A percentile compares a stretch with the other conserved stretches of the same genome.
phyloP scores from a whole-genome alignment of 495 filamentous ascomycete genomes.

The Penicillium canescens region DNA sequence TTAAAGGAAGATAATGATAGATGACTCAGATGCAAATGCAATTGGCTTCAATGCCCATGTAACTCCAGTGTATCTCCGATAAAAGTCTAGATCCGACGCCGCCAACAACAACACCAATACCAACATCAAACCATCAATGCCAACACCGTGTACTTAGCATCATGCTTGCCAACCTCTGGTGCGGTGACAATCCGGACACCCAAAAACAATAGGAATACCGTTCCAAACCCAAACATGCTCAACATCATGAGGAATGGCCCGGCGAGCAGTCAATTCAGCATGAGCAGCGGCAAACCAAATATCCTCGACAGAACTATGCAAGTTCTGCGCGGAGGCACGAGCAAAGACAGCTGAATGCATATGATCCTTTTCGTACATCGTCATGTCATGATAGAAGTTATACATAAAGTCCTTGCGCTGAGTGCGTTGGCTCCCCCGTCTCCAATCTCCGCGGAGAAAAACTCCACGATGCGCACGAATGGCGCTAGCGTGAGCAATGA shows the following conservation, averaged over 20 bases:
- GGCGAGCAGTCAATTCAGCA: conserved; percentile 32
- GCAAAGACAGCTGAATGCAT: conserved; percentile 43
- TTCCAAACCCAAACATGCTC: conserved; percentile 36
- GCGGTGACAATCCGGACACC: conserved; percentile 35
- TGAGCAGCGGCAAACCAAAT: conserved; percentile 45
- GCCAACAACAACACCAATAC: conserved; percentile 13
- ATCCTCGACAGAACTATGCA: conserved; percentile 38
- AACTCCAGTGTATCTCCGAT: conserved; percentile 4
- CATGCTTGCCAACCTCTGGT: conserved; percentile 37
- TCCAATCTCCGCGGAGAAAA: conserved; percentile 49
- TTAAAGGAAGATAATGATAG: not conserved
- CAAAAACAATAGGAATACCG: conserved; percentile 38
- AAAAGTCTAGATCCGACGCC: conserved; percentile 14
- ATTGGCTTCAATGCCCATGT: not conserved
- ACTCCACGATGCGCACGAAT: conserved; percentile 42
- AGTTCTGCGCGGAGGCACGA: conserved; percentile 28
- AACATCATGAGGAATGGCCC: conserved; percentile 31
- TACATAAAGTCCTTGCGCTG: conserved; percentile 50
- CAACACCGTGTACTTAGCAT: conserved; percentile 13
- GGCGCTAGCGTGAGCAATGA: conserved; percentile 45
- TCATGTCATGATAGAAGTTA: conserved; percentile 45
- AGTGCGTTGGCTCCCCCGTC: conserved; percentile 42
- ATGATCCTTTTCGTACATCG: conserved; percentile 36
- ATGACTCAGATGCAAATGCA: conserved; percentile 1
- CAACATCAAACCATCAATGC: too few relatives aligned